Base-by-base conservation (phyloP, 1,284 basidiomycete species). In the Pholiota adiposa region DNA sequence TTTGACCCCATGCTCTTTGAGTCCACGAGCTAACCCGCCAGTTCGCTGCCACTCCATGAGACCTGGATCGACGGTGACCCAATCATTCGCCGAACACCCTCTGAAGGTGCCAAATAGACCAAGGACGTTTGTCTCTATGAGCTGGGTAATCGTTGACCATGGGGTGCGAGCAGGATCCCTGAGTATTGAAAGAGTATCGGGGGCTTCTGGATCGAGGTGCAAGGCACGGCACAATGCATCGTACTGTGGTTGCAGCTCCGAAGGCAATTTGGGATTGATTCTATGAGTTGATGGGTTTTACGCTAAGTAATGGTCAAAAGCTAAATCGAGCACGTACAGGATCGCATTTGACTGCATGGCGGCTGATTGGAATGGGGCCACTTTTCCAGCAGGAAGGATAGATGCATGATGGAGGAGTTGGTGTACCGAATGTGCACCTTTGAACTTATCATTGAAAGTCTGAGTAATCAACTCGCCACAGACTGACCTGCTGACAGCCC, bases 271-370 rank as follows among this genome's bases (percentile, higher is more conserved):
- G 0, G 89, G 86, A n/a, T 74, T 71, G 19, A 67, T 74, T 44
- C 77, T 59, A 51, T 41, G 27, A 16, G 48, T 27, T 19, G 8
- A 36, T 4, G 18, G 48, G 29, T n/a, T n/a, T n/a, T n/a, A n/a
- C n/a, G n/a, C n/a, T n/a, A n/a, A n/a, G n/a, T n/a, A n/a, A n/a
- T n/a, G n/a, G 31, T 40, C 50, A 3, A 5, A 21, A 41, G 2
- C 3, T 27, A 29, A 18, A 48, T 18, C 29, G 12, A 11, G 23
- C 16, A 73, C 83, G 51, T 65, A 89, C 83, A 89, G 69, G 12
- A 93, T 87, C 0, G 88, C 86, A 66, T 93, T 93, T 4, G 89
- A 92, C 66, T 90, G 88, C 21, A 91, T 71, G 11, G 83, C 66
- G 0, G 88, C 89, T 16, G 85, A 85, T 21, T 80, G 78, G 68